These are phyloP conservation scores for Kalmusia sp. DNA, from an alignment of 2,329 filamentous ascomycete genomes.

Conservation along the genomic window DNA sequence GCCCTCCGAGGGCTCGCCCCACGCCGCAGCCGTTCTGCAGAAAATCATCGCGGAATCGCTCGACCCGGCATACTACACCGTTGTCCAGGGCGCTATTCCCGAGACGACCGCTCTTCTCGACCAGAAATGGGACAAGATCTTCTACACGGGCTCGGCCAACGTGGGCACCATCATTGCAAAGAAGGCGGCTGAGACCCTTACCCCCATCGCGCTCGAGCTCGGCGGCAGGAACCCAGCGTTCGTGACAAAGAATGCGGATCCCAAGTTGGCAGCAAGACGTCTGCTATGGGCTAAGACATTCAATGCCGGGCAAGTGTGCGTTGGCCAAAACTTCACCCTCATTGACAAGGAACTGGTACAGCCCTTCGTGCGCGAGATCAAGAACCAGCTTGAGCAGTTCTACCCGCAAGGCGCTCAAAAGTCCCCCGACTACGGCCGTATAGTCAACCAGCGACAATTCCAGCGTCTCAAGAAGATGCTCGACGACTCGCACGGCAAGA, in stretches of 20 bases:
- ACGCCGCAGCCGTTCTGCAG: slow-evolving; percentile 78
- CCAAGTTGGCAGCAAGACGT: slow-evolving; percentile 80
- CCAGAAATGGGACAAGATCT: slow-evolving; percentile 96
- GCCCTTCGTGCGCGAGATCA: slow-evolving; percentile 76
- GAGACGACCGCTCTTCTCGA: slow-evolving; percentile 84
- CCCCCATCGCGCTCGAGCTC: slow-evolving; percentile 87
- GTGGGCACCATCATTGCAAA: slow-evolving; percentile 70
- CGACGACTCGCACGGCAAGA: slow-evolving; percentile 81
- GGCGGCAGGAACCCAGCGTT: slow-evolving; percentile 93
- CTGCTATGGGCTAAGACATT: slow-evolving; percentile 88
- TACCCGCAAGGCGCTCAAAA: slow-evolving; percentile 81
- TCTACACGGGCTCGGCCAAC: slow-evolving; percentile 83
- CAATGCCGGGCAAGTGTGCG: slow-evolving; percentile 89
- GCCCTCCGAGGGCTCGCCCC: slow-evolving; percentile 82
- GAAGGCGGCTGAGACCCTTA: slow-evolving; percentile 64
- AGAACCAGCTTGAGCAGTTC: slow-evolving; percentile 74
- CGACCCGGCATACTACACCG: slow-evolving; percentile 76
- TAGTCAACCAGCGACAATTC: slow-evolving; percentile 83
- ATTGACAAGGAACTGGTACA: slow-evolving; percentile 77
- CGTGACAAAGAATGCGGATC: slow-evolving; percentile 81
- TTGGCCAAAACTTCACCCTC: slow-evolving; percentile 91
- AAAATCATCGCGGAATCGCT: slow-evolving; percentile 78
- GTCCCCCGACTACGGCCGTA: slow-evolving; percentile 79
- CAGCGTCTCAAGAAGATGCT: slow-evolving; percentile 87
- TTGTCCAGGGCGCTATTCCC: slow-evolving; percentile 80